These are phyloP conservation scores for Rasamsonia emersonii DNA, from an alignment of 2,329 filamentous ascomycete genomes.

Conservation along the genomic window DNA sequence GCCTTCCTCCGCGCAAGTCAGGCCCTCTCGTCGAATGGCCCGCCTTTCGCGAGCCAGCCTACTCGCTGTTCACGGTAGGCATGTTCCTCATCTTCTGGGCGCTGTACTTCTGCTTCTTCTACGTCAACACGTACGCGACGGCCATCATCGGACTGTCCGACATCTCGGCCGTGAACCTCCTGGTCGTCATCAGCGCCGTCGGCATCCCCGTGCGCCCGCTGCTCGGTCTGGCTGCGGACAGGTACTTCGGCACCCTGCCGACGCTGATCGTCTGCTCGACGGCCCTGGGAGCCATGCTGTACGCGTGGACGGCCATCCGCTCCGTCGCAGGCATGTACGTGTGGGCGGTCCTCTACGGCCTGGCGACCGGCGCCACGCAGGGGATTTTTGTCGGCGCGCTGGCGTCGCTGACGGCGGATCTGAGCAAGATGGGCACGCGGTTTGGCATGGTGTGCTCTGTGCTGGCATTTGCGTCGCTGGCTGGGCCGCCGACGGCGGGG, in stretches of 20 bases:
- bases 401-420: constrained; percentile 37
- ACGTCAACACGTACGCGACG: constrained; percentile 38
- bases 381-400: constrained; percentile 37
- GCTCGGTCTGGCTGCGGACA: constrained; percentile 47
- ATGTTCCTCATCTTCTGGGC: constrained; percentile 41
- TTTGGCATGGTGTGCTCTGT: constrained; percentile 42
- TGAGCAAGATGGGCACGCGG: constrained; percentile 38
- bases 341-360: constrained; percentile 38
- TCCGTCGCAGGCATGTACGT: constrained; percentile 29
- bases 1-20: constrained; percentile 28
- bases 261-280: constrained; percentile 43
- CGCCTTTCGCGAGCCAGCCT: constrained; percentile 51
- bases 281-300: constrained; percentile 41
- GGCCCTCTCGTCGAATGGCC: constrained; percentile 43
- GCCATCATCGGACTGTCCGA: constrained; percentile 38
- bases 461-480: constrained; percentile 36
- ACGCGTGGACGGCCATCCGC: constrained; percentile 48
- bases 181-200: constrained; percentile 51
- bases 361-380: constrained; percentile 37
- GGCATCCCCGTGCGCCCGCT: constrained; percentile 47
- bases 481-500: constrained; percentile 40
- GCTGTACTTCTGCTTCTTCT: constrained; percentile 52
- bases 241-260: constrained; percentile 47
- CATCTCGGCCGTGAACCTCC: constrained; percentile 41
- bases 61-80: constrained; percentile 41